Conservation (phyloP, 164 flowering plant genomes). For the Dillenia turbinata region DNA sequence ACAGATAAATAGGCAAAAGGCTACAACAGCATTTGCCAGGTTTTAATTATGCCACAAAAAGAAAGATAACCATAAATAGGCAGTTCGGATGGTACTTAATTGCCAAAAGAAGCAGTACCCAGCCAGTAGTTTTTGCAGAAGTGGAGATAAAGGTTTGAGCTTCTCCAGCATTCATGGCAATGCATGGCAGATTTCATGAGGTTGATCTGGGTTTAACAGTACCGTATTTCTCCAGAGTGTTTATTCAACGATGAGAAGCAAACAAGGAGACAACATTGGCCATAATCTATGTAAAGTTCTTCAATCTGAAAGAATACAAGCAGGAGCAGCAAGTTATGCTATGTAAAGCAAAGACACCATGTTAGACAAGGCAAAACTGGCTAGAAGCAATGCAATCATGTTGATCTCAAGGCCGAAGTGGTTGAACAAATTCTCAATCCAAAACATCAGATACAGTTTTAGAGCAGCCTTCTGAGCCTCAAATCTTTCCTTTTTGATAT, state of each 20-base stretch:
- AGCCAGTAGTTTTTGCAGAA: constrained; percentile 84
- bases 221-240: constrained; percentile 53
- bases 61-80: no score
- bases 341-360: constrained; percentile 76
- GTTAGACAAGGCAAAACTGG: constrained; percentile 87
- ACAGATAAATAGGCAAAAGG: no score
- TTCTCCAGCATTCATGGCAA: constrained; percentile 84
- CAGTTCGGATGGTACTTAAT: constrained; percentile 1
- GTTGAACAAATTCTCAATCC: constrained; percentile 89
- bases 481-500: constrained; percentile 71
- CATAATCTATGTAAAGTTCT: constrained; percentile 65
- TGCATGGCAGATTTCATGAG: constrained; percentile 28
- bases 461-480: constrained; percentile 73
- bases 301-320: constrained; percentile 69
- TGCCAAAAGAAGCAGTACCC: constrained; percentile 45
- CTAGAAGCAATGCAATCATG: constrained; percentile 86
- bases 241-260: constrained; percentile 76
- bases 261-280: constrained; percentile 66
- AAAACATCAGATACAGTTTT: constrained; percentile 71
- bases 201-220: constrained; percentile 23
- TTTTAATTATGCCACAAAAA: no score
- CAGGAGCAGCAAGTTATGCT: constrained; percentile 74
- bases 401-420: constrained; percentile 94
- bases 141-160: constrained; percentile 38
- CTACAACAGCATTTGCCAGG: no score